Base-by-base conservation (phyloP, 2,329 filamentous ascomycete genomes). In the Microcyclospora pomicola region DNA sequence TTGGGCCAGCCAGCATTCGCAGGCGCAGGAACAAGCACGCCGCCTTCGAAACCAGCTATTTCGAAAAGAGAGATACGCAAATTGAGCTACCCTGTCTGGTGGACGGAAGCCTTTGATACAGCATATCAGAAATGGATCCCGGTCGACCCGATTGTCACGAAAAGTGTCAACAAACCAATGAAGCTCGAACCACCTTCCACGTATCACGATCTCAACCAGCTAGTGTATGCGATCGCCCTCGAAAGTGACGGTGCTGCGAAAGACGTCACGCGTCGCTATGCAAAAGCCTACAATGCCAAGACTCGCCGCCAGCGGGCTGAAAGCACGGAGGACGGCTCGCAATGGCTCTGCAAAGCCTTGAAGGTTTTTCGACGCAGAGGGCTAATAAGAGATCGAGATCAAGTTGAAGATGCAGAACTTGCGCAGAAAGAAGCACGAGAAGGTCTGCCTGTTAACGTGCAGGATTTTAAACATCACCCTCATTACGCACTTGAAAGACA, bases 71-170 rank as follows among this genome's bases (percentile, higher is more conserved):
- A 54, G 11, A 71, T 80, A 9, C 70, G 69, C 15, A 83, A 88
- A 52, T 87, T 85, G 0, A 60, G 73, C 0, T 83, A 80, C 51
- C 91, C 91, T 0, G 71, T 96, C 2, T 96, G 86, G 55, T 98
- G 91, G 91, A 80, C 95, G 1, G 91, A 98, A 61, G 79, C 84
- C 3, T 82, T 94, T 46, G 87, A 95, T 45, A 68, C 77, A 37
- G 81, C 82, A 0, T 75, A 85, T 46, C 83, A 95, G 55, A 93
- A 85, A 64, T 98, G 91, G 91, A 74, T 94, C 39, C 73, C 85
- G 0, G 75, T 91, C 29, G 91, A 98, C 55, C 77, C 87, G 0
- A 60, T 95, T 0, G 85, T 91, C 2, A 93, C 87, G 0, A 70
- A 74, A 39, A 81, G 77, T 46, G 75, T 93, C 38, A 83, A 78